Conservation (phyloP, 2,329 filamentous ascomycete species). For the Hypoxylon rubiginosum region DNA sequence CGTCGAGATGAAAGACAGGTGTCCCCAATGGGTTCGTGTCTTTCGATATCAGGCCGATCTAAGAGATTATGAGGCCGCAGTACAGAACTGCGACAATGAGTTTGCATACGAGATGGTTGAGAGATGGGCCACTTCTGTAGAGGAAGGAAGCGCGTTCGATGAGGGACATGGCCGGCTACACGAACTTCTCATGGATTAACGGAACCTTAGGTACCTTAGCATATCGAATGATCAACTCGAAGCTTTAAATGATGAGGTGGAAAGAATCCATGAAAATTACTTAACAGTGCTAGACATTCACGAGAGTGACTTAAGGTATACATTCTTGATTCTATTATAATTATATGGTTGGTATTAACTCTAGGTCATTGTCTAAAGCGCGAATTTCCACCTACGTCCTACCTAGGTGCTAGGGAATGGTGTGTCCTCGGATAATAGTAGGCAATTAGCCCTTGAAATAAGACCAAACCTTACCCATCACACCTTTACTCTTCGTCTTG, state of each 20-base stretch:
- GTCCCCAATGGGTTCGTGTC: slow-evolving; percentile 44
- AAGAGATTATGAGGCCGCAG: slow-evolving; percentile 51
- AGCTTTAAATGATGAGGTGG: not conserved
- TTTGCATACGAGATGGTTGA: slow-evolving; percentile 40
- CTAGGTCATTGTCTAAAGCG: not conserved
- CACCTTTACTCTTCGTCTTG: not conserved
- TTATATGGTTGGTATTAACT: not conserved
- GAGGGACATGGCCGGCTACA: slow-evolving; percentile 34
- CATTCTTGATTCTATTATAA: not conserved
- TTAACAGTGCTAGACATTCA: not conserved
- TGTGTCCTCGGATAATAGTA: not conserved
- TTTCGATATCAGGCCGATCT: slow-evolving; percentile 27
- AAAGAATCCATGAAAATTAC: not conserved
- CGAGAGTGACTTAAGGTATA: too few relatives aligned
- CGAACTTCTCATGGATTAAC: slow-evolving; percentile 32
- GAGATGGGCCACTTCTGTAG: slow-evolving; percentile 45
- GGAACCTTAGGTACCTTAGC: not conserved
- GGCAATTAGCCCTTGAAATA: not conserved
- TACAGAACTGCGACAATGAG: slow-evolving; percentile 50
- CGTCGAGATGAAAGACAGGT: slow-evolving; percentile 40
- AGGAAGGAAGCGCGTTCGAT: slow-evolving; percentile 18
- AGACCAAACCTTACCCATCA: not conserved
- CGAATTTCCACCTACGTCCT: not conserved
- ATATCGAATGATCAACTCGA: not conserved
- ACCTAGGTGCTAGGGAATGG: not conserved